These are phyloP conservation scores for Trichomonas gallinae DNA, from an alignment of 208 protist genomes.

Conservation along the genomic window DNA sequence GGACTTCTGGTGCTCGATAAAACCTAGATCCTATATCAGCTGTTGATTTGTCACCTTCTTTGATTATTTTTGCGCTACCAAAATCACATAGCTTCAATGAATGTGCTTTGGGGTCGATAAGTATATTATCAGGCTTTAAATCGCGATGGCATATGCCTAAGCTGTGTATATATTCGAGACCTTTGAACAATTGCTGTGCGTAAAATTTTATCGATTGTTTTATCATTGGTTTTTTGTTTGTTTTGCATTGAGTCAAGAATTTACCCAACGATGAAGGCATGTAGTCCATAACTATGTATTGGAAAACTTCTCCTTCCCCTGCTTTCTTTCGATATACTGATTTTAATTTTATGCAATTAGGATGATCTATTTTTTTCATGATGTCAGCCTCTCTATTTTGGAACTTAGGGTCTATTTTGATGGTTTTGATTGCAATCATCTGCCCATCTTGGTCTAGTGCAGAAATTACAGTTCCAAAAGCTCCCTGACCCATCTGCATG, in stretches of 20 bases:
- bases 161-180: slow-evolving; percentile 81
- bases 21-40: slow-evolving; percentile 79
- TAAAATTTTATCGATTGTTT: not conserved
- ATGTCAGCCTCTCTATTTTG: not conserved
- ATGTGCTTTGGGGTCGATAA: slow-evolving; percentile 60
- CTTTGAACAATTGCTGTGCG: slow-evolving; percentile 68
- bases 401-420: not conserved
- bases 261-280: not conserved
- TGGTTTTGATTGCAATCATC: not conserved
- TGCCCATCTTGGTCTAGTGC: not conserved
- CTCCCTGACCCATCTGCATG: not conserved
- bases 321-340: not conserved
- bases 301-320: not conserved
- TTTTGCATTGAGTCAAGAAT: slow-evolving; percentile 57
- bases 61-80: slow-evolving; percentile 54
- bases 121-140: slow-evolving; percentile 81
- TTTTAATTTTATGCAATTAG: not conserved
- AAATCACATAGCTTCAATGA: slow-evolving; percentile 84
- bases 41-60: slow-evolving; percentile 64
- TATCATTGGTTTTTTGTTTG: slow-evolving; percentile 47
- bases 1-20: slow-evolving; percentile 77
- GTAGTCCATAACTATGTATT: not conserved
- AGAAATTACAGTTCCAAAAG: not conserved
- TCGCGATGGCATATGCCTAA: slow-evolving; percentile 70
- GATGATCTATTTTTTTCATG: not conserved